Evolutionary conservation across 2,329 filamentous ascomycete species (phyloP).

Genomic region (Elsinoe necatrix): DNA sequence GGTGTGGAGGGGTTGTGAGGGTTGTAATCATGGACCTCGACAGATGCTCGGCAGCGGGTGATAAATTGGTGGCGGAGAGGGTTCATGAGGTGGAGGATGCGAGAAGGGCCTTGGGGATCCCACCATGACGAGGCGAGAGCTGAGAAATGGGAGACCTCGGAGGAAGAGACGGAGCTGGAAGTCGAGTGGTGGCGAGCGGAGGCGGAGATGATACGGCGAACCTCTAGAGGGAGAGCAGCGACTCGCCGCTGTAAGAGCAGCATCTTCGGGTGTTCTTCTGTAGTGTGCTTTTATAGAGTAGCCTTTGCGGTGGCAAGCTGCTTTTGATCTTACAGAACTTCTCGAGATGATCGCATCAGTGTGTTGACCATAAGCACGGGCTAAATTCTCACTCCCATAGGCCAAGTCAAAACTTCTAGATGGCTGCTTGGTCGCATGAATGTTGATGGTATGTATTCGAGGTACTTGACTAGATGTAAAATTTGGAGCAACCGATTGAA

Average conservation of each 20-base stretch:
- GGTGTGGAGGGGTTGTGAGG: slow-evolving; percentile 16
- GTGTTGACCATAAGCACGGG: no score
- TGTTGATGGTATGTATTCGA: no score
- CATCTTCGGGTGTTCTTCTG: background rate
- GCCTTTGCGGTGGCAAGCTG: background rate
- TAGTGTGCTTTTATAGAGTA: background rate
- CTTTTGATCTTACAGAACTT: no score
- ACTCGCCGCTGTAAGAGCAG: background rate
- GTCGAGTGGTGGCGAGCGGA: slow-evolving; percentile 4
- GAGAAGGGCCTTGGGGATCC: slow-evolving; percentile 87
- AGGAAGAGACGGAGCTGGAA: slow-evolving; percentile 65
- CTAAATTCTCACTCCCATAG: no score
- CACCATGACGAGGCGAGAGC: slow-evolving; percentile 91
- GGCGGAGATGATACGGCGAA: slow-evolving; percentile 1
- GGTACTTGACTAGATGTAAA: no score
- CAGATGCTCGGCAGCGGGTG: slow-evolving; percentile 50
- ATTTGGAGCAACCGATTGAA: background rate
- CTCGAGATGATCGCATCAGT: no score
- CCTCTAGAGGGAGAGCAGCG: background rate
- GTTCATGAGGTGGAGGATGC: slow-evolving; percentile 95
- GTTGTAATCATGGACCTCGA: no score
- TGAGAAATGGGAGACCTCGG: slow-evolving; percentile 91
- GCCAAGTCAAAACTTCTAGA: no score
- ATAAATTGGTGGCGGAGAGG: slow-evolving; percentile 93
- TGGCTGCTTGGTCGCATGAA: no score